A percentile compares a stretch with the other conserved stretches of the same genome.
phyloP scores from a whole-genome alignment of 768 basidiomycete species.

The Pisolithus sp. region DNA sequence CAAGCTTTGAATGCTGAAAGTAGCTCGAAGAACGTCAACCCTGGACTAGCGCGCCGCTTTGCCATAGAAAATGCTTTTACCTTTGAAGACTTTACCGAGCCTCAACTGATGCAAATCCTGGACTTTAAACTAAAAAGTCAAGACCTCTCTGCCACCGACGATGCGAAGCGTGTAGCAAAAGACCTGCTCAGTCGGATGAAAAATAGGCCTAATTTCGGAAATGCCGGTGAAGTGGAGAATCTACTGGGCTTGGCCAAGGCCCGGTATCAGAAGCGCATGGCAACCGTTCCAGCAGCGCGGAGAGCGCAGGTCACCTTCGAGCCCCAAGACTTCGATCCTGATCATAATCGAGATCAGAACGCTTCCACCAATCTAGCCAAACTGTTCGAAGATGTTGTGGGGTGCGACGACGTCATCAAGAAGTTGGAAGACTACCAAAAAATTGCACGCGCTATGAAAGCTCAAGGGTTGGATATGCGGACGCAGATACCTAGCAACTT shows the following conservation, averaged over 20 bases:
- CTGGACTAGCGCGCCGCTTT: conserved; percentile 60
- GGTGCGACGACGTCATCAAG: conserved; percentile 46
- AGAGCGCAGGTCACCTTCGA: conserved; percentile 29
- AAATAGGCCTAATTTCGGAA: conserved; percentile 56
- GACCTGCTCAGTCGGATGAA: conserved; percentile 33
- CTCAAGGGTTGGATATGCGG: conserved; percentile 35
- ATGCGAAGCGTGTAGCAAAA: conserved; percentile 52
- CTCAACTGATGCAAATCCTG: conserved; percentile 46
- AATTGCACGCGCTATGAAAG: conserved; percentile 39
- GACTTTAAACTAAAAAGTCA: conserved; percentile 51
- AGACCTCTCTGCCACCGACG: conserved; percentile 49
- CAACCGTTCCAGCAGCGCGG: conserved; percentile 14
- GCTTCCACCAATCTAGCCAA: conserved; percentile 46
- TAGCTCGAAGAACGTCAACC: conserved; percentile 54
- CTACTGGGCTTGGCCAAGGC: conserved; percentile 45
- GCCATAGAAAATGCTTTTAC: conserved; percentile 61
- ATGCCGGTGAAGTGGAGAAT: conserved; percentile 61
- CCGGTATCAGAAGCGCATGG: conserved; percentile 37
- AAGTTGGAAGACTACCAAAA: conserved; percentile 48
- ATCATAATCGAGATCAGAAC: conserved; percentile 44
- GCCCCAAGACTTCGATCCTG: conserved; percentile 54
- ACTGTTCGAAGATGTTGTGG: conserved; percentile 59
- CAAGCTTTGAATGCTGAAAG: neutral
- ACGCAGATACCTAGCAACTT: conserved; percentile 58
- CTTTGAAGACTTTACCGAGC: conserved; percentile 59